Evolutionary conservation across 805 yeast species (phyloP).

Genomic region (Metschnikowia koreensis): DNA sequence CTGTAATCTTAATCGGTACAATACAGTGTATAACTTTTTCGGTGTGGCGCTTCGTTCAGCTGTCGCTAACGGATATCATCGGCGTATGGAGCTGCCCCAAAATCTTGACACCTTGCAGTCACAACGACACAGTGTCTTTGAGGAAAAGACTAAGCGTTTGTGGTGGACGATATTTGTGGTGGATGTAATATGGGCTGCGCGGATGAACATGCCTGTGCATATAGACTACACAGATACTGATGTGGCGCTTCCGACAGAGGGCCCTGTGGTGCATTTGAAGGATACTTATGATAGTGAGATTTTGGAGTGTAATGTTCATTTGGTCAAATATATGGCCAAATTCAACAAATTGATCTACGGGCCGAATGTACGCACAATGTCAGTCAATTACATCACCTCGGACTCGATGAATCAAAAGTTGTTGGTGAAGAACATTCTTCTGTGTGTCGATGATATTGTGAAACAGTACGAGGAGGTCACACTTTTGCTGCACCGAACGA

Average conservation of each 20-base stretch:
- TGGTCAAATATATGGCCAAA: slow-evolving; percentile 38
- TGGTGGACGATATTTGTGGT: slow-evolving; percentile 45
- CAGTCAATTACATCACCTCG: slow-evolving; percentile 41
- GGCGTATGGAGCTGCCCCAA: slow-evolving; percentile 23
- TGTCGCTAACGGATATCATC: slow-evolving; percentile 37
- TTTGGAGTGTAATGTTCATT: slow-evolving; percentile 38
- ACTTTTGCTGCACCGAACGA: slow-evolving; percentile 22
- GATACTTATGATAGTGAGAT: slow-evolving; percentile 31
- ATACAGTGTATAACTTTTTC: slow-evolving; percentile 38
- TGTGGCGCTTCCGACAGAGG: slow-evolving; percentile 40
- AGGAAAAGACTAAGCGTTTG: slow-evolving; percentile 35
- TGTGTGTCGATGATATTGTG: slow-evolving; percentile 29
- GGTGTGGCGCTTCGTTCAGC: slow-evolving; percentile 41
- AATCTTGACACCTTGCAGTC: slow-evolving; percentile 1
- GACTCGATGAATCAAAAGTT: slow-evolving; percentile 37
- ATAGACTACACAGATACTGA: slow-evolving; percentile 44
- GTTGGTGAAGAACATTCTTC: slow-evolving; percentile 31
- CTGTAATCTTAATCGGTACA: slow-evolving; percentile 36
- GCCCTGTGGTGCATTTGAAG: slow-evolving; percentile 22
- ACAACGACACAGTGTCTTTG: slow-evolving; percentile 3
- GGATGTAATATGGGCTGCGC: slow-evolving; percentile 41
- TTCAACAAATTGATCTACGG: slow-evolving; percentile 38
- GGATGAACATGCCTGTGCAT: slow-evolving; percentile 39
- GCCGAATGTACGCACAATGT: slow-evolving; percentile 39
- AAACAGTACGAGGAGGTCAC: slow-evolving; percentile 32